Conservation (phyloP, 768 basidiomycete species). For the Pulveroboletus sp. region DNA sequence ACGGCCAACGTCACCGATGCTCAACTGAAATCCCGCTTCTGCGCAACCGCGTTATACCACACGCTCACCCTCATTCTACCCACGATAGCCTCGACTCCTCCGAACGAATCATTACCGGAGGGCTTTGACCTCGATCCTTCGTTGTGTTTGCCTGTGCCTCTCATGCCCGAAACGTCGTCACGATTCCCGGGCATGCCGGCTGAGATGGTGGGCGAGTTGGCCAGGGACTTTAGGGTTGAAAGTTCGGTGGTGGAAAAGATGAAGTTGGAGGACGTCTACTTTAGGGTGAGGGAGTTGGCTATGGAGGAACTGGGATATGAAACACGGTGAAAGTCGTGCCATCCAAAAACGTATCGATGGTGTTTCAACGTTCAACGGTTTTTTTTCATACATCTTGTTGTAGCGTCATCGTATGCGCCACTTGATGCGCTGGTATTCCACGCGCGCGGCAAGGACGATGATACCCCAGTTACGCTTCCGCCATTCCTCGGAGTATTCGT, state of each 20-base stretch:
- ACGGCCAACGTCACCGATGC: constrained; percentile 75
- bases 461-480: constrained; percentile 54
- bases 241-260: constrained; percentile 54
- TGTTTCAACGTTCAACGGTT: too few species aligned
- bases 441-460: constrained; percentile 56
- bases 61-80: constrained; percentile 52
- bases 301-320: constrained; percentile 44
- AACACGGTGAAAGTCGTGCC: constrained; percentile 13
- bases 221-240: constrained; percentile 59
- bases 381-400: too few species aligned
- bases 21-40: constrained; percentile 68
- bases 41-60: constrained; percentile 68
- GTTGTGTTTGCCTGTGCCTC: constrained; percentile 56
- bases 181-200: constrained; percentile 72
- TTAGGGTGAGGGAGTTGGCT: constrained; percentile 61
- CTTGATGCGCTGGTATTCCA: constrained; percentile 46
- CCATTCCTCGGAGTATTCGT: constrained; percentile 65
- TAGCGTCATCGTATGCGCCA: constrained; percentile 26
- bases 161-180: constrained; percentile 55
- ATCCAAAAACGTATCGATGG: not conserved
- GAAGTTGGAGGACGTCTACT: constrained; percentile 54
- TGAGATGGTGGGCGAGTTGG: constrained; percentile 58
- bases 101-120: constrained; percentile 37
- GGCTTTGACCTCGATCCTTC: constrained; percentile 54
- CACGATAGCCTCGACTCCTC: constrained; percentile 21